Evolutionary conservation across 2,329 filamentous ascomycete genomes (phyloP).

Genomic region (Paraphaeosphaeria minitans): DNA sequence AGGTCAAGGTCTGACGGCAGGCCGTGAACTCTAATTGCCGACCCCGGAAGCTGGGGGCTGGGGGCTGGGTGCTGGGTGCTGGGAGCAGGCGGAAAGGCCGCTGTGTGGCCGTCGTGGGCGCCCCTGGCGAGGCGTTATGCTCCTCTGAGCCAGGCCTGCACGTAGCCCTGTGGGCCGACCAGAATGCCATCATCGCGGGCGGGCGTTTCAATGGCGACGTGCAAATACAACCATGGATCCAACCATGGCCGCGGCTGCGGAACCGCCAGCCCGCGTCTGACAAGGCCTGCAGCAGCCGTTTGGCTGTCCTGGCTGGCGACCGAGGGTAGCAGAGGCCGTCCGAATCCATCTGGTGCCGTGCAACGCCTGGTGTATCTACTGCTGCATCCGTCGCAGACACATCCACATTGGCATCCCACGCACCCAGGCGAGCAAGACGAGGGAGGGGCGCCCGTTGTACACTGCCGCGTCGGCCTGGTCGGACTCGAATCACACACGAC

Average conservation of each 20-base stretch:
- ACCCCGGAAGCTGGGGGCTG: slow-evolving; percentile 33
- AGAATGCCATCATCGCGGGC: slow-evolving; percentile 23
- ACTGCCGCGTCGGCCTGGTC: slow-evolving; percentile 20
- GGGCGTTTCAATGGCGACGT: slow-evolving; percentile 37
- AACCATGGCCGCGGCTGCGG: slow-evolving; percentile 53
- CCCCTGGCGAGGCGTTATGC: slow-evolving; percentile 9
- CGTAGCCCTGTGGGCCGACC: slow-evolving; percentile 2
- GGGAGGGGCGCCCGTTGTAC: slow-evolving; percentile 35
- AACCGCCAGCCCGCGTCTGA: slow-evolving; percentile 49
- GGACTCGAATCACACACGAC: too few species aligned
- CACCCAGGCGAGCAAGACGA: slow-evolving; percentile 28
- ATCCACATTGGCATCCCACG: slow-evolving; percentile 37
- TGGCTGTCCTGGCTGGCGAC: slow-evolving; percentile 29
- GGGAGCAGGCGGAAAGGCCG: slow-evolving; percentile 28
- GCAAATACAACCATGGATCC: slow-evolving; percentile 50
- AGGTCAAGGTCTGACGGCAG: slow-evolving; percentile 17
- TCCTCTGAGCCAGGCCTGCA: slow-evolving; percentile 3
- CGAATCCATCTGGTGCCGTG: slow-evolving; percentile 35
- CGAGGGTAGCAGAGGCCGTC: slow-evolving; percentile 32
- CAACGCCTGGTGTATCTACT: slow-evolving; percentile 39
- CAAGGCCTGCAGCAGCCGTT: slow-evolving; percentile 41
- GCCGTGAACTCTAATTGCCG: slow-evolving; percentile 33
- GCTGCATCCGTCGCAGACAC: slow-evolving; percentile 38
- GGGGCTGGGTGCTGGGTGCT: too few species aligned
- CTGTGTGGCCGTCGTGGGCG: slow-evolving; percentile 15